A percentile compares a stretch with the other conserved stretches of the same genome.
These are phyloP conservation scores for Nemania sp. DNA, from an alignment of 2,329 filamentous ascomycete genomes.

Conservation along the genomic window DNA sequence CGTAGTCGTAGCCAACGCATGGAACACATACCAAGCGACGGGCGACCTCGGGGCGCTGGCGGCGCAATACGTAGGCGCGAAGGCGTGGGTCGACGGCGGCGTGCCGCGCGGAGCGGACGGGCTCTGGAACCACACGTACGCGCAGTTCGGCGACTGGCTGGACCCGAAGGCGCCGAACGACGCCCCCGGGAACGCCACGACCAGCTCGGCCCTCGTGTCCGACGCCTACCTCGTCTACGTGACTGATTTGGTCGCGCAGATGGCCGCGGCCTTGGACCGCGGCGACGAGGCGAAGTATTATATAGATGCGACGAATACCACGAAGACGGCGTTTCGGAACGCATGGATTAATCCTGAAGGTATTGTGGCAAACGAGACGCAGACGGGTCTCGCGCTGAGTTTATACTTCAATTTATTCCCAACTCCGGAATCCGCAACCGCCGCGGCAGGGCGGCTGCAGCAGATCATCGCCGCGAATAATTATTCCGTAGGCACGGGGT, in stretches of 20 bases:
- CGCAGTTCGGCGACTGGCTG: conserved; percentile 53
- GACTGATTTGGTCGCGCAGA: conserved; percentile 43
- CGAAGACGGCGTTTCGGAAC: conserved; percentile 37
- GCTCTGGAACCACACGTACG: conserved; percentile 45
- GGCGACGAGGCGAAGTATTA: conserved; percentile 34
- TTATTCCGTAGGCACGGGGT: conserved; percentile 47
- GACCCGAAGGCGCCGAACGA: conserved; percentile 50
- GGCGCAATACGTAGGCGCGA: conserved; percentile 46
- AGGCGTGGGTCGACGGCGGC: conserved; percentile 45
- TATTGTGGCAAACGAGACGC: conserved; percentile 42
- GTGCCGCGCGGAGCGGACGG: conserved; percentile 41
- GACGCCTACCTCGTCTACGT: conserved; percentile 53
- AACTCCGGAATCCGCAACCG: conserved; percentile 20
- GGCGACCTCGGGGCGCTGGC: conserved; percentile 43
- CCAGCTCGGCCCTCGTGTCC: conserved; percentile 46
- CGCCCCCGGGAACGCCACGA: conserved; percentile 44
- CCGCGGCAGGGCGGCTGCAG: conserved; percentile 37
- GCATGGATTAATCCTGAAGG: conserved; percentile 39
- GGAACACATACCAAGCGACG: conserved; percentile 45
- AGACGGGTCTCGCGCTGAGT: conserved; percentile 46
- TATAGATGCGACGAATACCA: conserved; percentile 20
- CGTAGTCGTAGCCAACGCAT: conserved; percentile 46
- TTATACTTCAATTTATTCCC: conserved; percentile 44
- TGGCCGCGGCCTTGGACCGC: conserved; percentile 41
- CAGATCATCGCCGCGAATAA: conserved; percentile 40